A percentile compares a stretch with the other conserved stretches of the same genome.
phyloP scores from a whole-genome alignment of 495 filamentous ascomycete species.

The Penicillium waksmanii region DNA sequence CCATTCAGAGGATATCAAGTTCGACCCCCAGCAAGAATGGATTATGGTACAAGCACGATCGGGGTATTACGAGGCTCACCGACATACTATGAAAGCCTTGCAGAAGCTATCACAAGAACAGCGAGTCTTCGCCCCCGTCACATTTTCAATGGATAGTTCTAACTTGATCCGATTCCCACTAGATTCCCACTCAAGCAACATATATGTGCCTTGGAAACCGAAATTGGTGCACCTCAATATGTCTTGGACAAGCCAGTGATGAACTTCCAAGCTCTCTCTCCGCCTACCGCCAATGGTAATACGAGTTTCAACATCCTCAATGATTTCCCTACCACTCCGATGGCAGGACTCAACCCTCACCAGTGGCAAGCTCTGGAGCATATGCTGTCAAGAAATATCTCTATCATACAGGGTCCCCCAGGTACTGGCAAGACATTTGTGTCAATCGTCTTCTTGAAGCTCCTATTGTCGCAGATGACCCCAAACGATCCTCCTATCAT shows the following conservation, averaged over 20 bases:
- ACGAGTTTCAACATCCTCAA: constrained; percentile 49
- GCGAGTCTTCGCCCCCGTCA: constrained; percentile 44
- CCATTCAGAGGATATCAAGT: constrained; percentile 56
- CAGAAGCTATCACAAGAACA: constrained; percentile 68
- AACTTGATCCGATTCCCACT: constrained; percentile 16
- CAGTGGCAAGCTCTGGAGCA: constrained; percentile 69
- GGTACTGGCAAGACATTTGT: constrained; percentile 89
- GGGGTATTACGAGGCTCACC: constrained; percentile 74
- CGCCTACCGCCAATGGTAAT: not conserved
- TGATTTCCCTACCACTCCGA: constrained; percentile 49
- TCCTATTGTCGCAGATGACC: constrained; percentile 66
- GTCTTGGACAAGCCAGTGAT: constrained; percentile 46
- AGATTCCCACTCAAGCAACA: constrained; percentile 67
- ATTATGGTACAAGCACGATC: constrained; percentile 75
- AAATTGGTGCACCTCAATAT: constrained; percentile 54
- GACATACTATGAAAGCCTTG: constrained; percentile 72
- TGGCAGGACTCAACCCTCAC: constrained; percentile 65
- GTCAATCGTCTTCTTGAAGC: constrained; percentile 70
- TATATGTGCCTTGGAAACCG: constrained; percentile 55
- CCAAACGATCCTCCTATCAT: constrained; percentile 70
- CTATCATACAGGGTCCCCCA: constrained; percentile 88
- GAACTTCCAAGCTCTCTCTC: constrained; percentile 48
- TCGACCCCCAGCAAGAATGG: constrained; percentile 73
- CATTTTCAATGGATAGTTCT: not conserved
- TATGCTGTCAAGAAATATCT: constrained; percentile 72